Evolutionary conservation across 768 basidiomycete species (phyloP), one percentile per base, ranked within the genome.

Genomic region (Calocera viscosa): DNA sequence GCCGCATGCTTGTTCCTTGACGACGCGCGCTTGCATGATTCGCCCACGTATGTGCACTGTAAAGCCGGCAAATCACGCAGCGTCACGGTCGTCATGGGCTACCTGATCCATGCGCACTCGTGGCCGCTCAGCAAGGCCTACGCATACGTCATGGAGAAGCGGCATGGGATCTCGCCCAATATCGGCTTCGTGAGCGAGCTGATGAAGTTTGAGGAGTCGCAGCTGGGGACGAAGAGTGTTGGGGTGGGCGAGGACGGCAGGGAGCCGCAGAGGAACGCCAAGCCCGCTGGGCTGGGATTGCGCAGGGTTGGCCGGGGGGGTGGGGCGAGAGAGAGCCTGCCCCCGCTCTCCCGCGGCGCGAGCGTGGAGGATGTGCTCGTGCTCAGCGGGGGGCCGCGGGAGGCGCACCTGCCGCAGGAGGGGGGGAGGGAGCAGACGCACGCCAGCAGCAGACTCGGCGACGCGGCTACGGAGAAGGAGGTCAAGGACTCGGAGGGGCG

Each of bases 101-200:
- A 96, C 74, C 88, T 98, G 67, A 96, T 98, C 70, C 94, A 96
- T 72, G 90, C 94, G 11, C 94, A 96, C 73, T 93, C 94, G 73
- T 97, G 95, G 95, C 90, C 93, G 22, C 83, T 97, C 43, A 89
- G 91, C 34, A 85, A 85, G 39, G 92, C 95, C 1, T 98, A 97
- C 74, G 79, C 87, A 0, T 96, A 93, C 73, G 94, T 98, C 28
- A 82, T 91, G 41, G 94, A 94, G 72, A 84, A 93, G 10, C 85
- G 95, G 38, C 92, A 91, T 71, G 93, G 93, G 70, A 95, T 97
- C 70, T 94, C 91, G 16, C 95, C 94, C 11, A 97, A 96, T 74
- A 95, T 98, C 69, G 95, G 95, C 7, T 98, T 98, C 76, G 93
- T 97, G 49, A 92, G 91, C 2, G 94, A 96, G 76, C 82, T 98